A percentile compares a stretch with the other conserved stretches of the same genome.
Conservation (phyloP, 805 yeast species). For the Metschnikowia colocasiae region DNA sequence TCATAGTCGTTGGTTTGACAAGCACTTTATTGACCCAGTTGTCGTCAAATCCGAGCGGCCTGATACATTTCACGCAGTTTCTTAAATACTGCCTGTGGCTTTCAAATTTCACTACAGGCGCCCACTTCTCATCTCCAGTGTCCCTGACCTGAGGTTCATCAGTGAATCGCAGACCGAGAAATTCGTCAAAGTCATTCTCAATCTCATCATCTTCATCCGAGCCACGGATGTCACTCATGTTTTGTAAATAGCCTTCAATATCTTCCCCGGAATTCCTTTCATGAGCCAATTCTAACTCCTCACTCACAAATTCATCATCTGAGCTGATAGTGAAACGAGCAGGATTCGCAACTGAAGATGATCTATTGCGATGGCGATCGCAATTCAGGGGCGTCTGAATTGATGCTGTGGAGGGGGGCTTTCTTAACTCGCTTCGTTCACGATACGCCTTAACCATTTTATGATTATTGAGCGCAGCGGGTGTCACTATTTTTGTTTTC, state of each 20-base stretch:
- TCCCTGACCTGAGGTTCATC: neutral
- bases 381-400: neutral
- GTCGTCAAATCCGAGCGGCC: conserved; percentile 49
- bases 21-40: conserved; percentile 50
- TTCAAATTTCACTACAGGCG: conserved; percentile 37
- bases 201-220: conserved; percentile 30
- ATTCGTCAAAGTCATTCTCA: conserved; percentile 5
- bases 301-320: conserved; percentile 1
- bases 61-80: conserved; percentile 56
- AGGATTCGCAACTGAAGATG: neutral
- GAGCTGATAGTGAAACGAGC: neutral
- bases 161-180: neutral
- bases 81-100: conserved; percentile 41
- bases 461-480: neutral
- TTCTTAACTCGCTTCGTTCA: neutral
- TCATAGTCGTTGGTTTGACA: conserved; percentile 35
- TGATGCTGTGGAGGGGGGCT: neutral
- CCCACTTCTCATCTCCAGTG: conserved; percentile 39
- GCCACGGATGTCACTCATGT: conserved; percentile 26
- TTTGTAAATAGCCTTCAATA: conserved; percentile 28
- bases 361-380: neutral
- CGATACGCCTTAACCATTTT: neutral
- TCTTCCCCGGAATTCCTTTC: conserved; percentile 21
- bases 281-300: neutral
- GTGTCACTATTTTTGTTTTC: conserved; percentile 5